Evolutionary conservation across 2,329 filamentous ascomycete genomes (phyloP).

Genomic region (Volutella citrinella): DNA sequence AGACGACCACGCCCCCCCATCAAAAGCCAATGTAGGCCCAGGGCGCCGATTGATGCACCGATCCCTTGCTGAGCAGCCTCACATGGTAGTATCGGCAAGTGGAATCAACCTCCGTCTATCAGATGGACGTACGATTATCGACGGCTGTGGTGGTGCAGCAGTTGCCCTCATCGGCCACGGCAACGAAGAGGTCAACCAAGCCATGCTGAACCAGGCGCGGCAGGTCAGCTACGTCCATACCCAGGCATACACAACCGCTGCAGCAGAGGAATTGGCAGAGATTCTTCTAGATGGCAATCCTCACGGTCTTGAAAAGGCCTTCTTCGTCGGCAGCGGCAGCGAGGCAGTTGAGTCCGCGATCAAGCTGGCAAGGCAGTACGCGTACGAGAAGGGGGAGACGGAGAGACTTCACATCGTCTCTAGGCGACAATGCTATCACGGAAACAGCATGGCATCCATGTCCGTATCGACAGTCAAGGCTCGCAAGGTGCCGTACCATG

Average conservation of each 20-base stretch:
- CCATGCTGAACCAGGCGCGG: constrained; percentile 53
- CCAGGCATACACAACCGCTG: constrained; percentile 16
- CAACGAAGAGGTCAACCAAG: constrained; percentile 51
- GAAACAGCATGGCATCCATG: constrained; percentile 44
- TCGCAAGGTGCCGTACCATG: constrained; percentile 14
- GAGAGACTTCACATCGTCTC: constrained; percentile 31
- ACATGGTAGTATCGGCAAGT: constrained; percentile 39
- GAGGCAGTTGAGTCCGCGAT: constrained; percentile 45
- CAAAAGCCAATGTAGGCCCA: too few relatives aligned
- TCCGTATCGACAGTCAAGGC: constrained; percentile 27
- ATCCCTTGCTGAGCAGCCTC: constrained; percentile 22
- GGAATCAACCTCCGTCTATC: constrained; percentile 31
- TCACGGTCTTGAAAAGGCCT: constrained; percentile 19
- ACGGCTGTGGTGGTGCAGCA: constrained; percentile 65
- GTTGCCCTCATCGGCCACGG: constrained; percentile 64
- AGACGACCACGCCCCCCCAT: too few relatives aligned
- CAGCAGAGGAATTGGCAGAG: constrained; percentile 19
- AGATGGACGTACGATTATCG: constrained; percentile 56
- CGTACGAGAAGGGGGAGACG: constrained; percentile 33
- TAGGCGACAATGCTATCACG: constrained; percentile 42
- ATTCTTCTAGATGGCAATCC: constrained; percentile 14
- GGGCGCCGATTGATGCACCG: constrained; percentile 26
- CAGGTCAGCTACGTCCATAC: constrained; percentile 24
- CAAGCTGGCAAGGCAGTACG: constrained; percentile 48
- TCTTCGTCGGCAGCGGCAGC: constrained; percentile 23